Conservation (phyloP, 345 rosid species). For the Brassica carinata region DNA sequence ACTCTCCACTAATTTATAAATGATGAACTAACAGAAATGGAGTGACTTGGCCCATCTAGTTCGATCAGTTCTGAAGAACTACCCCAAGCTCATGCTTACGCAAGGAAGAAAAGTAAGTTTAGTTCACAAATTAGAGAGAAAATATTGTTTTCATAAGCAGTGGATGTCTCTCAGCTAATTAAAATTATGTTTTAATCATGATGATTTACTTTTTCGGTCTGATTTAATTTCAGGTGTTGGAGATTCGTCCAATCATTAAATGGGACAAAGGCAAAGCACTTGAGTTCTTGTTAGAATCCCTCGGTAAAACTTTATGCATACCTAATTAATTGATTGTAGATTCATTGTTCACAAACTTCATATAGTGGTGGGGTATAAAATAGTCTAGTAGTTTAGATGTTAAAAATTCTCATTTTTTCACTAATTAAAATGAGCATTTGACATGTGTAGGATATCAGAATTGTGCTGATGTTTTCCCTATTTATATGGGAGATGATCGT, state of each 20-base stretch:
- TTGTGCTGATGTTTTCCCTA: constrained; percentile 76
- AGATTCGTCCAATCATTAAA: constrained; percentile 85
- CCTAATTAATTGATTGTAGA: not conserved
- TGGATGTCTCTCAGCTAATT: constrained; percentile 1
- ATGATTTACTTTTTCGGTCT: not conserved
- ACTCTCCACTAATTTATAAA: not conserved
- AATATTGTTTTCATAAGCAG: not conserved
- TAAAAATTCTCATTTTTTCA: not conserved
- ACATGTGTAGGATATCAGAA: constrained; percentile 68
- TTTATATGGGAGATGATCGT: constrained; percentile 91
- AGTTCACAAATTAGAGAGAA: constrained; percentile 48
- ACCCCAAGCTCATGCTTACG: constrained; percentile 65
- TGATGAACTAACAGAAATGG: constrained; percentile 62
- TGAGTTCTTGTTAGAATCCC: constrained; percentile 90
- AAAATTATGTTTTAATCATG: not conserved
- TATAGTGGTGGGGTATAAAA: not conserved
- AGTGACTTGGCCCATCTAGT: constrained; percentile 66
- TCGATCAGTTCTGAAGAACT: constrained; percentile 58
- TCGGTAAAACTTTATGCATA: constrained; percentile 55
- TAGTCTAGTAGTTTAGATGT: not conserved
- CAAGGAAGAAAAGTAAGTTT: constrained; percentile 86
- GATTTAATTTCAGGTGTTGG: constrained; percentile 59
- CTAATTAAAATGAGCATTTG: constrained; percentile 8
- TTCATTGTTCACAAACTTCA: not conserved
- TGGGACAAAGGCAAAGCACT: constrained; percentile 99